phyloP scores from a whole-genome alignment of 140 eudicot species.

The Stevia rebaudiana region DNA sequence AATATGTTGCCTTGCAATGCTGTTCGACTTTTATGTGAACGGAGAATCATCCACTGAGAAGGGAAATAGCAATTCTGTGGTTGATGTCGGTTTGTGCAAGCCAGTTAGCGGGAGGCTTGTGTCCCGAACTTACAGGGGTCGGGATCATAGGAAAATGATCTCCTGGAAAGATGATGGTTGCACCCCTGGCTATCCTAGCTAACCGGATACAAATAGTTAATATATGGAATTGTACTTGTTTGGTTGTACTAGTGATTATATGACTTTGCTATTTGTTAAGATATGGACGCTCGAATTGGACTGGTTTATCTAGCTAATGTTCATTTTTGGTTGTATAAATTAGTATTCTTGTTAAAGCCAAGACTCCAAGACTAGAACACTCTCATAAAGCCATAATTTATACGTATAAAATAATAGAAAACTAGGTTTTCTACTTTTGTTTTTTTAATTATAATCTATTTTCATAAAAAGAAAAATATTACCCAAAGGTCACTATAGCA shows the following conservation, averaged over 20 bases:
- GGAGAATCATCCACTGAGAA: constrained; percentile 36
- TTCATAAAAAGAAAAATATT: too few species aligned
- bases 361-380: too few species aligned
- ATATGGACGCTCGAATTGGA: too few species aligned
- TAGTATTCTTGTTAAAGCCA: too few species aligned
- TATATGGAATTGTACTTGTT: background rate
- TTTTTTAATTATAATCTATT: too few species aligned
- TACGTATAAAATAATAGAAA: too few species aligned
- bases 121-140: constrained; percentile 69
- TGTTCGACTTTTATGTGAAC: constrained; percentile 66
- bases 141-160: constrained; percentile 88
- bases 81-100: constrained; percentile 77
- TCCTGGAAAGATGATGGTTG: constrained; percentile 85
- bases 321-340: too few species aligned
- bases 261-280: background rate
- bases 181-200: constrained; percentile 71
- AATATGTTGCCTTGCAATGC: constrained; percentile 76
- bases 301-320: background rate
- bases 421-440: too few species aligned
- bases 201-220: constrained; percentile 15
- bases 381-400: too few species aligned
- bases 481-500: too few species aligned
- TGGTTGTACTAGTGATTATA: background rate
- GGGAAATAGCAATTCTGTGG: constrained; percentile 42
- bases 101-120: constrained; percentile 61